Conservation (phyloP, 208 protist species). For the Acanthamoeba sp. region DNA sequence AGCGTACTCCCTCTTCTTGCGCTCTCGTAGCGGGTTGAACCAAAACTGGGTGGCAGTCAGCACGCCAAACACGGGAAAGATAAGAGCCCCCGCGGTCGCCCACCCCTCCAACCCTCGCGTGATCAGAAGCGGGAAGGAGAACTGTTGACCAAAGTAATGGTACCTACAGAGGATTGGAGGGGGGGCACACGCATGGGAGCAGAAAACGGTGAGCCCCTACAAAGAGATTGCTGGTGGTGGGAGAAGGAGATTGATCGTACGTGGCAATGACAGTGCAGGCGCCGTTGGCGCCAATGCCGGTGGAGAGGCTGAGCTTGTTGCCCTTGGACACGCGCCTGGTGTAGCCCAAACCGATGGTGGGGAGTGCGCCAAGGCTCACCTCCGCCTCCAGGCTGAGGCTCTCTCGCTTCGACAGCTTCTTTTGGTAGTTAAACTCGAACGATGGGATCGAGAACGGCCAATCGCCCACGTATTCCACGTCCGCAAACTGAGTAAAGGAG, state of each 20-base stretch:
- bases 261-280: slow-evolving; percentile 28
- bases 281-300: slow-evolving; percentile 16
- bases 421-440: slow-evolving; percentile 9
- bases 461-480: slow-evolving; percentile 54
- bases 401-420: slow-evolving; percentile 53
- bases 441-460: slow-evolving; percentile 60
- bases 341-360: slow-evolving; percentile 30
- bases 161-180: neutral
- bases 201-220: no score
- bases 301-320: slow-evolving; percentile 57
- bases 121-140: slow-evolving; percentile 22
- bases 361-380: neutral
- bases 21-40: slow-evolving; percentile 51
- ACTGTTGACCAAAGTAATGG: slow-evolving; percentile 50
- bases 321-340: slow-evolving; percentile 28
- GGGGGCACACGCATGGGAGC: neutral
- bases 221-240: neutral
- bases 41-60: slow-evolving; percentile 60
- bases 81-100: neutral
- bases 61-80: slow-evolving; percentile 18
- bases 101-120: slow-evolving; percentile 44
- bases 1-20: slow-evolving; percentile 47
- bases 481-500: slow-evolving; percentile 59
- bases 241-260: neutral
- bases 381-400: slow-evolving; percentile 50